Base-by-base conservation (phyloP, 2,329 filamentous ascomycete genomes). In the Cladosporium phlei region DNA sequence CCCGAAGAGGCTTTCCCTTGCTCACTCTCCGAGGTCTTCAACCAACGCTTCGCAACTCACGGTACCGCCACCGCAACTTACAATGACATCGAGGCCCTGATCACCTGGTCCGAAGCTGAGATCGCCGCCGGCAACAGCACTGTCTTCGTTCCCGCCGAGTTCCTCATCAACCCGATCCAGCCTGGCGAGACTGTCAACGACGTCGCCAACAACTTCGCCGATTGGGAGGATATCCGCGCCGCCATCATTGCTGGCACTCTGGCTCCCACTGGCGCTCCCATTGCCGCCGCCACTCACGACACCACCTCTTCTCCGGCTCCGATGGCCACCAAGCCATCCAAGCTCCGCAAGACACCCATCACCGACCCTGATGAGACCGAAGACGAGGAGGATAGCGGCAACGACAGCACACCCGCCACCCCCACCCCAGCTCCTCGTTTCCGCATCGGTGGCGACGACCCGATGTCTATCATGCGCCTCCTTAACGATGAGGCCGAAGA, bases 121-220 rank as follows among this genome's bases (percentile, higher is more conserved):
- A 47, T 55, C 35, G 43, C 33, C 17, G 40, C 38, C n/a, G 51
- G 50, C 27, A 37, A 38, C 28, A 55, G 59, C 50, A 30, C 22
- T 11, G 46, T 43, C 14, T 55, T 63, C 55, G 55, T 58, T n/a
- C 60, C 61, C 10, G 50, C 60, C 34, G 61, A 64, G 52, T 62
- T 63, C 43, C 51, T 64, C 11, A 56, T 63, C 48, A 46, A 47
- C 38, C 46, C 53, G n/a, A 19, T 35, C 4, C 34, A 28, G 21
- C 29, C 30, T 5, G 53, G 47, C 42, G 60, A 63, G 46, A 46
- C 33, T 3, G 35, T 56, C 38, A 56, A 35, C 33, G 49, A 56
- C 34, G 46, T 57, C 2, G 20, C 20, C 19, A 44, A 28, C 22
- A 62, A 62, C 53, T 61, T 57, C 53, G 34, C 46, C 29, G 40